Conservation (phyloP, 345 rosid genomes). For the Euphorbia tirucalli region DNA sequence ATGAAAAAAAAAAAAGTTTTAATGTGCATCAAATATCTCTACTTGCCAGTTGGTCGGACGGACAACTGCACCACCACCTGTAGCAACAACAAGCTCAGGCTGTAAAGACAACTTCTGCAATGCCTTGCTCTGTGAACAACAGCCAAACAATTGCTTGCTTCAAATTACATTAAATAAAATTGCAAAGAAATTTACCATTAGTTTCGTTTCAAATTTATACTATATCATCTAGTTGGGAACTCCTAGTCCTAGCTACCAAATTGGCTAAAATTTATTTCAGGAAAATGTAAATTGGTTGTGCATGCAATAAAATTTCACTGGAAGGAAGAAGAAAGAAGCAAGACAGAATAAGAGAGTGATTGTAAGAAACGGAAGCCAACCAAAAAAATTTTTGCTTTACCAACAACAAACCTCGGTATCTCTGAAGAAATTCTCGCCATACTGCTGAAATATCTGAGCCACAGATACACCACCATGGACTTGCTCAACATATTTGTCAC, state of each 20-base stretch:
- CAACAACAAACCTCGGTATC: slow-evolving; percentile 40
- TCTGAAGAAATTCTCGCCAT: slow-evolving; percentile 45
- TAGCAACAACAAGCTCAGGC: slow-evolving; percentile 42
- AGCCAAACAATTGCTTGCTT: background rate
- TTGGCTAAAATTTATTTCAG: background rate
- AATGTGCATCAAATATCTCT: background rate
- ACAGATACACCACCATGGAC: slow-evolving; percentile 34
- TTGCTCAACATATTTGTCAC: slow-evolving; percentile 44
- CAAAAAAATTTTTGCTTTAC: background rate
- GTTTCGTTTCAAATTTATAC: background rate
- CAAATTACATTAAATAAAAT: background rate
- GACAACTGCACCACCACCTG: slow-evolving; percentile 49
- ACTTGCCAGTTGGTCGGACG: slow-evolving; percentile 44
- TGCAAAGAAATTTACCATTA: background rate
- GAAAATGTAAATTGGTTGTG: background rate
- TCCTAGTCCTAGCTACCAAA: background rate
- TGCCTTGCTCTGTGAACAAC: slow-evolving; percentile 37
- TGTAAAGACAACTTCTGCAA: slow-evolving; percentile 33
- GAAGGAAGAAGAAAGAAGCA: background rate
- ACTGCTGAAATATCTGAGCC: slow-evolving; percentile 36
- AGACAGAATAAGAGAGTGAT: background rate
- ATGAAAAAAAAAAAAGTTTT: background rate
- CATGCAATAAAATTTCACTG: background rate
- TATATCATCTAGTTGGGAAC: background rate
- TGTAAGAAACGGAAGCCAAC: background rate